phyloP scores from a whole-genome alignment of 805 yeast species.

The Starmerella vitae region DNA sequence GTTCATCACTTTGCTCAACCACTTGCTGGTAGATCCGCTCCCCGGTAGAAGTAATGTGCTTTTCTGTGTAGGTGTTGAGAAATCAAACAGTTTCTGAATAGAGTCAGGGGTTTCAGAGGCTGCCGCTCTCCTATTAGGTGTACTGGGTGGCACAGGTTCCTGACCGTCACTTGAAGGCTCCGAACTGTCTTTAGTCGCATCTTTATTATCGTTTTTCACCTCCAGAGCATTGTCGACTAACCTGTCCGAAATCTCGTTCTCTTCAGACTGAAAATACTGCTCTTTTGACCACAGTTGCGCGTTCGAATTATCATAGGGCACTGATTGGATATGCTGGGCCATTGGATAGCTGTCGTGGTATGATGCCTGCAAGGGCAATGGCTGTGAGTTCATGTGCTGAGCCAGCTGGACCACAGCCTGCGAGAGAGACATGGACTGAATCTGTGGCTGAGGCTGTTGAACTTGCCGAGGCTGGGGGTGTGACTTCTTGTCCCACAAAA shows the following conservation, averaged over 20 bases:
- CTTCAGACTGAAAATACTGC: neutral
- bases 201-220: neutral
- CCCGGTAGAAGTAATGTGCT: constrained; percentile 8
- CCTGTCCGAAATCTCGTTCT: constrained; percentile 3
- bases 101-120: constrained; percentile 9
- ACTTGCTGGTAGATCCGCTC: constrained; percentile 16
- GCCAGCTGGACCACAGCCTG: neutral
- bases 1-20: constrained; percentile 14
- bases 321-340: neutral
- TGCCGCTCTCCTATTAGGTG: constrained; percentile 5
- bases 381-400: neutral
- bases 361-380: neutral
- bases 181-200: neutral
- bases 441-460: neutral
- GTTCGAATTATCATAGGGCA: neutral
- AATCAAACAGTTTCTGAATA: constrained; percentile 17
- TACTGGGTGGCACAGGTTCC: constrained; percentile 1
- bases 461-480: constrained; percentile 1
- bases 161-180: neutral
- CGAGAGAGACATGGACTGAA: neutral
- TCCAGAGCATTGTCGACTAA: constrained; percentile 2
- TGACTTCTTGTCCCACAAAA: constrained; percentile 21
- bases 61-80: constrained; percentile 12
- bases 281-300: constrained; percentile 1
- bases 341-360: neutral